A percentile compares a stretch with the other conserved stretches of the same genome.
Conservation (phyloP, 768 basidiomycete genomes). For the Podaxis pistillaris region DNA sequence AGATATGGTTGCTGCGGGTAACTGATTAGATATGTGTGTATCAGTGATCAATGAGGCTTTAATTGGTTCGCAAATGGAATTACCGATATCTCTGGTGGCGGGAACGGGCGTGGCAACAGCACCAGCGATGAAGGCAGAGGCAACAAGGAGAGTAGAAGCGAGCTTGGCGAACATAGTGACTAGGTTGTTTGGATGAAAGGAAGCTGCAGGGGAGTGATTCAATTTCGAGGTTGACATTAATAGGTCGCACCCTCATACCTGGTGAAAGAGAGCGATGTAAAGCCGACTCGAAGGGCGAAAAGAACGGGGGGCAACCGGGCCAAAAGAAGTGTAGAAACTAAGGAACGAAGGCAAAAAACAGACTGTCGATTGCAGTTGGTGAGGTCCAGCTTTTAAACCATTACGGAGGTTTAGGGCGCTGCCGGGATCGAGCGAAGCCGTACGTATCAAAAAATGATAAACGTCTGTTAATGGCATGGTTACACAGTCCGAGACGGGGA, state of each 20-base stretch:
- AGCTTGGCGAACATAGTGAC: constrained; percentile 24
- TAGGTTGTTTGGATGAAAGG: constrained; percentile 17
- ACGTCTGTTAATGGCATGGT: constrained; percentile 4
- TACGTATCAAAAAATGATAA: not conserved
- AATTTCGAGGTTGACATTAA: not conserved
- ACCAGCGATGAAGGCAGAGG: constrained; percentile 20
- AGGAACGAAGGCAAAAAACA: constrained; percentile 14
- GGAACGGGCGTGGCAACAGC: constrained; percentile 18
- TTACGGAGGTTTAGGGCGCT: not conserved
- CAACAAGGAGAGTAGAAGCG: constrained; percentile 19
- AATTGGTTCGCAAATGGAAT: not conserved
- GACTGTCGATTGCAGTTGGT: constrained; percentile 10
- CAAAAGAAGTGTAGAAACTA: constrained; percentile 12
- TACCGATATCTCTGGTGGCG: not conserved
- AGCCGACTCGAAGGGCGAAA: constrained; percentile 12
- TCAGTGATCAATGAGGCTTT: not conserved
- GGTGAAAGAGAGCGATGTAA: not conserved
- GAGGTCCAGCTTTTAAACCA: not conserved
- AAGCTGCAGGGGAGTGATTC: not conserved
- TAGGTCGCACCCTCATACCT: not conserved
- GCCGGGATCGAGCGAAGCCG: not conserved
- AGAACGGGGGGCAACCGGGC: constrained; percentile 12
- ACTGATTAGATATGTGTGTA: constrained; percentile 1
- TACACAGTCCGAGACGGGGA: not conserved
- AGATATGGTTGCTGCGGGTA: constrained; percentile 12